These are phyloP conservation scores for Xylaria polymorpha DNA, from an alignment of 2,329 filamentous ascomycete genomes.

Conservation along the genomic window DNA sequence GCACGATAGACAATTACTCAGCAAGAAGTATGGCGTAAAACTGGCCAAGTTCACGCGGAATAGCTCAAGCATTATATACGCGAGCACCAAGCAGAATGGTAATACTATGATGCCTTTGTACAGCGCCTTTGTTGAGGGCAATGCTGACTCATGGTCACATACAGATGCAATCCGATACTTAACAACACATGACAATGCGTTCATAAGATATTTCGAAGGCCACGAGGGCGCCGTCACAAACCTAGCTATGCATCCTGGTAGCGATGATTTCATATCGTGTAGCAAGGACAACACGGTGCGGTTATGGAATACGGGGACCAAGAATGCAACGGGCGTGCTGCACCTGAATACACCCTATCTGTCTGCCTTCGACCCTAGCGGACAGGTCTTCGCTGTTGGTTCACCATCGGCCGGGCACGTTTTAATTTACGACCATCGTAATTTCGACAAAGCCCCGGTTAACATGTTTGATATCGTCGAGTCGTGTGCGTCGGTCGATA, in stretches of 20 bases:
- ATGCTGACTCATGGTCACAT: constrained; percentile 6
- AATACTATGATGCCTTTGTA: constrained; percentile 43
- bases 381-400: constrained; percentile 89
- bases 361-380: constrained; percentile 90
- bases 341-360: constrained; percentile 85
- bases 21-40: constrained; percentile 97
- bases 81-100: constrained; percentile 94
- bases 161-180: constrained; percentile 85
- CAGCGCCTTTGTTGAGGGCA: background rate
- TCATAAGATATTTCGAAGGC: constrained; percentile 94
- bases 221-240: constrained; percentile 87
- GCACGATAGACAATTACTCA: constrained; percentile 87
- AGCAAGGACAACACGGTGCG: constrained; percentile 90
- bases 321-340: constrained; percentile 82
- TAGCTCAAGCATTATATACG: constrained; percentile 90
- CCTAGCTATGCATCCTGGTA: constrained; percentile 84
- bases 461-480: constrained; percentile 83
- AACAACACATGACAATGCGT: constrained; percentile 94
- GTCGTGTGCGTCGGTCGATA: constrained; percentile 59
- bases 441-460: constrained; percentile 93
- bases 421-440: constrained; percentile 91
- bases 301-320: constrained; percentile 87
- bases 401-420: constrained; percentile 83
- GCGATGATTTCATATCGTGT: constrained; percentile 92
- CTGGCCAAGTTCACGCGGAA: constrained; percentile 95